Evolutionary conservation across 495 filamentous ascomycete genomes (phyloP).

Genomic region (Trichoderma virens): DNA sequence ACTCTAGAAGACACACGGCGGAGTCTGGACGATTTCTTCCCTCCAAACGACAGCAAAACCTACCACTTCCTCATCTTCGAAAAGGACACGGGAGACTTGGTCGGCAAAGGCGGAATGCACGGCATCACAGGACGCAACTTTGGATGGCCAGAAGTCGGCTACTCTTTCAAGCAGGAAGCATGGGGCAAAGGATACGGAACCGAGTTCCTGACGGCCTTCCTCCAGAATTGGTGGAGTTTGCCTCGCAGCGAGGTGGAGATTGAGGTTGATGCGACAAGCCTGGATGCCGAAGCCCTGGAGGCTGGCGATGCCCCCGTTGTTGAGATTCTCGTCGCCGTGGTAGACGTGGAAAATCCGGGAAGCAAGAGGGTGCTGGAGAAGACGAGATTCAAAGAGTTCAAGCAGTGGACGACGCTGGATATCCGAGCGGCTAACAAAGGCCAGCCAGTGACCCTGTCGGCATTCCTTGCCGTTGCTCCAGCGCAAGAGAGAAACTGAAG

Average conservation of each 20-base stretch:
- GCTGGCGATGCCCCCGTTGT: conserved; percentile 12
- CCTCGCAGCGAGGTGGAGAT: conserved; percentile 29
- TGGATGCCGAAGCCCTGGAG: conserved; percentile 9
- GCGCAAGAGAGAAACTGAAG: neutral
- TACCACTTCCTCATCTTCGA: conserved; percentile 37
- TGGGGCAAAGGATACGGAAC: conserved; percentile 41
- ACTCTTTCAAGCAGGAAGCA: conserved; percentile 33
- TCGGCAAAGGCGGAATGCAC: conserved; percentile 32
- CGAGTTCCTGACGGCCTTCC: conserved; percentile 37
- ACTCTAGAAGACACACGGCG: conserved; percentile 26
- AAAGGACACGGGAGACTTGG: conserved; percentile 25
- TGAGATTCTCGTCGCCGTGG: conserved; percentile 30
- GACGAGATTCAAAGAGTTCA: conserved; percentile 27
- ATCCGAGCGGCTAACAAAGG: neutral
- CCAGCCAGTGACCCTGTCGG: neutral
- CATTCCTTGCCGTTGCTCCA: neutral
- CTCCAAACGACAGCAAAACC: conserved; percentile 21
- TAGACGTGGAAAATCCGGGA: conserved; percentile 21
- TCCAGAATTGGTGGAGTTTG: conserved; percentile 29
- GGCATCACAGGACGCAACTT: conserved; percentile 8
- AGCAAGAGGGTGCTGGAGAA: conserved; percentile 34
- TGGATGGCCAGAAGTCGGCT: conserved; percentile 43
- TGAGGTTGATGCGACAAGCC: conserved; percentile 13
- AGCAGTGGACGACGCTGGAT: conserved; percentile 21
- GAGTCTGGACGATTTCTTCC: conserved; percentile 24